Percentiles rank a stretch among this genome's conserved stretches.
These are phyloP conservation scores for Pythium dissotocum DNA, from an alignment of 352 stramenopile species.

Conservation along the genomic window DNA sequence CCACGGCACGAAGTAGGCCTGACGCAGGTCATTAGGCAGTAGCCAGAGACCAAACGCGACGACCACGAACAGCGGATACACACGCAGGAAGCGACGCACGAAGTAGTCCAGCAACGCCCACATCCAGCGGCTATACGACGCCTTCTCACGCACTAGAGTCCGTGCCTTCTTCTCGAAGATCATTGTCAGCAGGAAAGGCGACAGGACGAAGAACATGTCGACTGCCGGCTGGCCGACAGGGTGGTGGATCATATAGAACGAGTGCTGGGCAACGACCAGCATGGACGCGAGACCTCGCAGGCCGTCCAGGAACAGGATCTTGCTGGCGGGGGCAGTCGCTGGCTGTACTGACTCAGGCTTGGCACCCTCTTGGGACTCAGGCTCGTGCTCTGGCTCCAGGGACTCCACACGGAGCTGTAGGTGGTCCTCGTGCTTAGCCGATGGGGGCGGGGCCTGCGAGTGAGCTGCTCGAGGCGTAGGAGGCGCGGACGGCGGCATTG, in stretches of 20 bases:
- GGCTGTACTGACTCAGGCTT: no score
- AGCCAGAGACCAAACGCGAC: conserved; percentile 19
- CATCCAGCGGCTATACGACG: conserved; percentile 30
- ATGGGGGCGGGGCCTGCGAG: no score
- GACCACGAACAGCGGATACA: conserved; percentile 51
- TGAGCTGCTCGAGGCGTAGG: no score
- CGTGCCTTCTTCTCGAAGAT: conserved; percentile 53
- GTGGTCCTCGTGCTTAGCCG: no score
- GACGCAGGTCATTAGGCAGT: no score
- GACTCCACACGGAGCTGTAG: no score
- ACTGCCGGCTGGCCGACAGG: conserved; percentile 42
- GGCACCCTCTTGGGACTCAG: no score
- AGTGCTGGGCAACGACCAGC: conserved; percentile 29
- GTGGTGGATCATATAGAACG: conserved; percentile 35
- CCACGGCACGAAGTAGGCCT: not conserved
- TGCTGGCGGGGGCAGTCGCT: not conserved
- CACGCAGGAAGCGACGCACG: conserved; percentile 43
- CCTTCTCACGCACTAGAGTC: conserved; percentile 30
- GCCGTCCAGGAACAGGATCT: conserved; percentile 36
- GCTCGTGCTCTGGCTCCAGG: no score
- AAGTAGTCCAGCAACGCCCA: conserved; percentile 47
- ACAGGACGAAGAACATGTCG: conserved; percentile 59
- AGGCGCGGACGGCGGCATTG: no score
- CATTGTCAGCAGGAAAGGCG: conserved; percentile 51
- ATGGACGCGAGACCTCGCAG: conserved; percentile 30